Evolutionary conservation across 2,329 filamentous ascomycete genomes (phyloP), one percentile per base, ranked within the genome.

Genomic region (Colletotrichum gigasporum): DNA sequence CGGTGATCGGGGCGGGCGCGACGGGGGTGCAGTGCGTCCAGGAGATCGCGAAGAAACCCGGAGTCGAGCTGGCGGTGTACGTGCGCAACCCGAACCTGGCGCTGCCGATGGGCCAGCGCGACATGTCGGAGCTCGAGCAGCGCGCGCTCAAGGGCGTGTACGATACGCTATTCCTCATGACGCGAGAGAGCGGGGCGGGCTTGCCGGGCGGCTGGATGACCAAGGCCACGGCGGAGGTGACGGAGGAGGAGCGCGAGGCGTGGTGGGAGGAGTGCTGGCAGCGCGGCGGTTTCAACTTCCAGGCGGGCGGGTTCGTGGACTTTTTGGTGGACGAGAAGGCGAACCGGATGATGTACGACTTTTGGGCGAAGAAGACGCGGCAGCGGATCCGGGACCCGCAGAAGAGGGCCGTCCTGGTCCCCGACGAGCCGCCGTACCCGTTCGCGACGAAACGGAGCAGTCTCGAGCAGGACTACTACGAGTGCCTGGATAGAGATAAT

Each of bases 71-170:
- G 34, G 76, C 73, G 2, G 82, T 88, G 2, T 87, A 87, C 69
- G 82, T 89, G 64, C 79, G 87, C 16, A 89, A 84, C 2, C 85
- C 87, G 0, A 88, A 87, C 60, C 79, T 85, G 11, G 84, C 82
- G 11, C 70, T 90, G 0, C 88, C 88, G 0, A 88, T 90, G 84
- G 74, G 80, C 2, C 84, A 87, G 67, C 72, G 77, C 2, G 56
- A 72, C 2, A 69, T 87, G 2, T 77, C 78, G 0, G 75, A 72
- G 30, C 76, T 84, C 41, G 80, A 85, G 56, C 79, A 85, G 66
- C 74, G 81, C 18, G 75, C 74, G 24, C 69, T 68, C 6, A 79
- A 79, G 42, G 68, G 69, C 0, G 69, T 67, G 1, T 82, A 82
- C 30, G 70, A 70, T 1, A 68, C 74, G 7, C 71, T 85, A 7